These are phyloP conservation scores for Fomes fomentarius DNA, from an alignment of 1,284 basidiomycete genomes.

Conservation along the genomic window DNA sequence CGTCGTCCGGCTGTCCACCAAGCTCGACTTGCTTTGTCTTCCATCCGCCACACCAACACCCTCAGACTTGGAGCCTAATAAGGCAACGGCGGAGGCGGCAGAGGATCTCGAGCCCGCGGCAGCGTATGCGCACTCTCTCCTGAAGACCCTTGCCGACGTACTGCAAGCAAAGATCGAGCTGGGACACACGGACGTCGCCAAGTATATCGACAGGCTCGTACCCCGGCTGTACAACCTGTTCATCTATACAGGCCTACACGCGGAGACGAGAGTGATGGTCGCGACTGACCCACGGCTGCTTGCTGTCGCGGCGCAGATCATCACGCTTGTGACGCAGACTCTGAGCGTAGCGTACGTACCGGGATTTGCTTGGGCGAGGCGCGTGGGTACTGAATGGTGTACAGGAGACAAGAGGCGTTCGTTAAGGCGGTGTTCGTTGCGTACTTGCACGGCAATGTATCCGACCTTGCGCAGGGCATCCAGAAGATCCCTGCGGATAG, in stretches of 20 bases:
- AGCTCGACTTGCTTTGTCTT: conserved; percentile 76
- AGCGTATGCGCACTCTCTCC: conserved; percentile 85
- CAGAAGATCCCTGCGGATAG: conserved; percentile 45
- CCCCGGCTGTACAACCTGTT: conserved; percentile 75
- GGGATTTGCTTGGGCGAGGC: no score
- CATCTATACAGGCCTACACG: conserved; percentile 54
- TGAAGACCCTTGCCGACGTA: conserved; percentile 68
- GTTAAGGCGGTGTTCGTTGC: conserved; percentile 55
- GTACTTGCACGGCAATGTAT: conserved; percentile 61
- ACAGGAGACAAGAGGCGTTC: conserved; percentile 67
- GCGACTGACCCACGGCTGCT: conserved; percentile 72
- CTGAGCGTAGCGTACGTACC: conserved; percentile 38
- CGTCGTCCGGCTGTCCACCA: conserved; percentile 78
- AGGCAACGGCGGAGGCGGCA: background rate
- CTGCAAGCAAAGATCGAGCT: conserved; percentile 67
- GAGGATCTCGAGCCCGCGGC: conserved; percentile 55
- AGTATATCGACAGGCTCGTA: conserved; percentile 78
- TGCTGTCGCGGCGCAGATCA: conserved; percentile 61
- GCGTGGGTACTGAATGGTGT: background rate
- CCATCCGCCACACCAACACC: conserved; percentile 28
- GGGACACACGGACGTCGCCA: conserved; percentile 71
- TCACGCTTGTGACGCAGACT: conserved; percentile 71
- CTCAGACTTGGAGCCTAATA: no score
- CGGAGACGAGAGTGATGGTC: conserved; percentile 39
- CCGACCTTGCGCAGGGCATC: conserved; percentile 56